These are phyloP conservation scores for Musa beccarii DNA, from an alignment of 176 grass and related monocot species.

Conservation along the genomic window DNA sequence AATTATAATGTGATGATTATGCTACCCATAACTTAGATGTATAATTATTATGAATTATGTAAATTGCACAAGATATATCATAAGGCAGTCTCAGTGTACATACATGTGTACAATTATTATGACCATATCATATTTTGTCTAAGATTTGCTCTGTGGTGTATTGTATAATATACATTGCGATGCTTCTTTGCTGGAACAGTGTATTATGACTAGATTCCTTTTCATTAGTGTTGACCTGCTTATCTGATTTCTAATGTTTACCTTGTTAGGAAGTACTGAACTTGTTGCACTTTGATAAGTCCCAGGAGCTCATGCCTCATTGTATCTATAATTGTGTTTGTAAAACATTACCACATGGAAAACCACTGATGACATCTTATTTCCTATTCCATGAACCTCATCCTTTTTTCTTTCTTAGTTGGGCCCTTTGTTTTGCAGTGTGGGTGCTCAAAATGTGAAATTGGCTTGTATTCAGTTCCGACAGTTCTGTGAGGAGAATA, in stretches of 20 bases:
- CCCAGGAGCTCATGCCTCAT: neutral
- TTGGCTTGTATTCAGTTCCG: conserved; percentile 40
- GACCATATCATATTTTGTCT: too few relatives aligned
- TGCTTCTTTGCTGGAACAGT: too few relatives aligned
- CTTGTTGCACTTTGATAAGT: neutral
- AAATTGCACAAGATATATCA: too few relatives aligned
- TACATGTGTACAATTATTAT: too few relatives aligned
- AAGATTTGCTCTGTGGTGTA: too few relatives aligned
- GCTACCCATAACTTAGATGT: too few relatives aligned
- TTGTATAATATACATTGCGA: too few relatives aligned
- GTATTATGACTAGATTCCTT: too few relatives aligned
- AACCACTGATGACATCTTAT: neutral
- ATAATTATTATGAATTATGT: too few relatives aligned
- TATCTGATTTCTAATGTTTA: neutral
- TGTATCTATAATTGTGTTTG: neutral
- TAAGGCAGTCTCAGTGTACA: too few relatives aligned
- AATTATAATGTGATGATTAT: too few relatives aligned
- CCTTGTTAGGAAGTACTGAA: neutral
- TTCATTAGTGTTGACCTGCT: too few relatives aligned
- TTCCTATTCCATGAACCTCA: neutral
- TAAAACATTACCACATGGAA: neutral
- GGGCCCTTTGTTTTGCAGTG: conserved; percentile 39
- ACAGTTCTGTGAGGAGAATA: conserved; percentile 48
- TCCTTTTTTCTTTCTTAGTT: neutral
- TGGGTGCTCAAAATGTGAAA: conserved; percentile 74